Base-by-base conservation (phyloP, 2,329 filamentous ascomycete genomes). In the Monascus ruber region DNA sequence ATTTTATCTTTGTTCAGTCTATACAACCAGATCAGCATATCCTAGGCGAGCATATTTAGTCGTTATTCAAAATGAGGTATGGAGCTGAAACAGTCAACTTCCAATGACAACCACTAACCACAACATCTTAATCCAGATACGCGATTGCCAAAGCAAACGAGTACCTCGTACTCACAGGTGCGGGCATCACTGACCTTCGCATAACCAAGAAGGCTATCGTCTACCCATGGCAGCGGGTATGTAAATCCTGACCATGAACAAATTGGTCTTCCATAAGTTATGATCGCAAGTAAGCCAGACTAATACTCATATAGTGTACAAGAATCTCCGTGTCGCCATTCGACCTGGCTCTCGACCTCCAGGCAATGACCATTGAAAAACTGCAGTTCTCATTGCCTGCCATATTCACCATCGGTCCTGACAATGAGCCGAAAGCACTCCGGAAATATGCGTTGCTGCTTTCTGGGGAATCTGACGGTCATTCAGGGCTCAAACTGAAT, bases 301-400 rank as follows among this genome's bases (percentile, higher is more conserved):
- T 17, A 3, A 17, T 17, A 17, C 17, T 17, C 17, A 3, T 17
- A 7, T 27, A 60, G 55, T 56, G 56, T 34, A 47, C 56, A 28
- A 52, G 58, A 10, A 64, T 66, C 37, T 65, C 63, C 5, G 58
- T 66, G 35, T 56, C 58, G 10, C 63, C 52, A 0, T 84, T 85
- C 55, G 85, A 93, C 63, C 89, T 91, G 62, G 77, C 75, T 42
- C 84, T 93, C 72, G 79, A 79, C 41, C 68, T 93, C 1, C 83
- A 88, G 56, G 85, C 85, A 41, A 94, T 93, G 85, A 93, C 85
- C 11, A 77, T 81, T 51, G 86, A 93, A 66, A 93, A 93, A 60
- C 72, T 91, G 3, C 83, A 88, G 47, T 88, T 91, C 58, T 72
- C 79, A 4, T 73, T 91, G 0, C 85, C 85, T 2, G 84, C 86